Evolutionary conservation across 805 yeast species (phyloP).

Genomic region (Saccharomyces paradoxus): DNA sequence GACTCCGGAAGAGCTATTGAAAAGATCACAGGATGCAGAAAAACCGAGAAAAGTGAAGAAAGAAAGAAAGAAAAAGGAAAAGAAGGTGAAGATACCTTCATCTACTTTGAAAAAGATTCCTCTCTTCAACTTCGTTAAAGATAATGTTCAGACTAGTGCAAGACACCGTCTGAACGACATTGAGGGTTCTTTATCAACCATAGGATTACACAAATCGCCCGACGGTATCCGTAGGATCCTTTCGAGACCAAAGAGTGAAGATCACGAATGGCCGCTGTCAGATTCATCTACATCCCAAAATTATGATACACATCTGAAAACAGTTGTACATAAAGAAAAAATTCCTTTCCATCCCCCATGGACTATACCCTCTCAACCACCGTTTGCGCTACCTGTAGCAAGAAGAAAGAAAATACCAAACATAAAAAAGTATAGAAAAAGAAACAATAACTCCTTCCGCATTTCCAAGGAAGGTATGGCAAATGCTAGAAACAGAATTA

Average conservation of each 20-base stretch:
- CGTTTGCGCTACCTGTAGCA: slow-evolving; percentile 26
- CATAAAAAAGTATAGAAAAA: slow-evolving; percentile 1
- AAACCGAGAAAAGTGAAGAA: slow-evolving; percentile 16
- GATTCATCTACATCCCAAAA: background rate
- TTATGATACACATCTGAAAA: slow-evolving; percentile 16
- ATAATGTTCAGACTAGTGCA: slow-evolving; percentile 2
- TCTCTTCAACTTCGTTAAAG: slow-evolving; percentile 18
- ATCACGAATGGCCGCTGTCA: slow-evolving; percentile 2
- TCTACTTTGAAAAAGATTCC: slow-evolving; percentile 23
- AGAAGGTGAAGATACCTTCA: slow-evolving; percentile 17
- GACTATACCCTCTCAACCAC: slow-evolving; percentile 26
- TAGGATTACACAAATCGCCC: slow-evolving; percentile 1
- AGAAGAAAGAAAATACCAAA: slow-evolving; percentile 16
- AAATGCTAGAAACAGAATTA: slow-evolving; percentile 11
- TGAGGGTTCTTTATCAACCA: slow-evolving; percentile 15
- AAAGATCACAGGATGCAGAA: slow-evolving; percentile 17
- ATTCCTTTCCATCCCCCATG: slow-evolving; percentile 30
- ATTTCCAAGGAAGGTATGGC: slow-evolving; percentile 6
- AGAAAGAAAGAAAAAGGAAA: slow-evolving; percentile 13
- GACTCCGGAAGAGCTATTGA: slow-evolving; percentile 27
- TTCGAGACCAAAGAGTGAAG: background rate
- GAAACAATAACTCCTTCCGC: slow-evolving; percentile 4
- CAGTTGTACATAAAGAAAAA: slow-evolving; percentile 26
- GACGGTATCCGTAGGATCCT: background rate
- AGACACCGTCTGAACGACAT: slow-evolving; percentile 14